Percentiles rank a stretch among this genome's conserved stretches.
Conservation (phyloP, 2,329 filamentous ascomycete species). For the Aspergillus quadrilineatus region DNA sequence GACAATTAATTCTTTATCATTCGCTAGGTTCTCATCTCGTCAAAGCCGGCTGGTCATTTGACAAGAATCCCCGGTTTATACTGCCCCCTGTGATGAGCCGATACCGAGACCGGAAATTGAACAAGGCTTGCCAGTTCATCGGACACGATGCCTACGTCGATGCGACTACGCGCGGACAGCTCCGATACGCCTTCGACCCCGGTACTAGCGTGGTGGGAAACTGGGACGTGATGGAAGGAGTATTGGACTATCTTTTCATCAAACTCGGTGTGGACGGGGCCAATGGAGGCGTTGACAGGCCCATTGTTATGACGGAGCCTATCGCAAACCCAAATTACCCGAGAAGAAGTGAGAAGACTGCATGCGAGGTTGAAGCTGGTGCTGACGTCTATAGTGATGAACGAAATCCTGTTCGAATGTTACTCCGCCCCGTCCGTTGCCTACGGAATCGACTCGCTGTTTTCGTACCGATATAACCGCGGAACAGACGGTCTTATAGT, state of each 20-base stretch:
- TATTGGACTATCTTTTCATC: conserved; percentile 90
- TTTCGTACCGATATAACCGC: conserved; percentile 90
- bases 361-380: not conserved
- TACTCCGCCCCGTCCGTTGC: conserved; percentile 87
- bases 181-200: conserved; percentile 85
- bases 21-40: conserved; percentile 75
- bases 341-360: conserved; percentile 66
- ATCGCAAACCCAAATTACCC: conserved; percentile 89
- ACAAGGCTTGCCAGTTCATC: conserved; percentile 87
- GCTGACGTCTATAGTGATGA: conserved; percentile 69
- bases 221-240: conserved; percentile 95
- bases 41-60: conserved; percentile 95
- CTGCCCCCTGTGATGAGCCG: conserved; percentile 90
- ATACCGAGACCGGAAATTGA: conserved; percentile 90
- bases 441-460: conserved; percentile 94
- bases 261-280: conserved; percentile 81
- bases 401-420: conserved; percentile 94
- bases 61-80: conserved; percentile 73
- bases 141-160: conserved; percentile 93
- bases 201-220: conserved; percentile 91
- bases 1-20: not conserved
- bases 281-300: conserved; percentile 74
- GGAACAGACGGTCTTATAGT: conserved; percentile 85
- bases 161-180: conserved; percentile 85
- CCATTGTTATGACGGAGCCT: conserved; percentile 92